Percentiles rank a stretch among this genome's conserved stretches.
Conservation (phyloP, 164 flowering plant genomes). For the Chloranthus sessilifolius region DNA sequence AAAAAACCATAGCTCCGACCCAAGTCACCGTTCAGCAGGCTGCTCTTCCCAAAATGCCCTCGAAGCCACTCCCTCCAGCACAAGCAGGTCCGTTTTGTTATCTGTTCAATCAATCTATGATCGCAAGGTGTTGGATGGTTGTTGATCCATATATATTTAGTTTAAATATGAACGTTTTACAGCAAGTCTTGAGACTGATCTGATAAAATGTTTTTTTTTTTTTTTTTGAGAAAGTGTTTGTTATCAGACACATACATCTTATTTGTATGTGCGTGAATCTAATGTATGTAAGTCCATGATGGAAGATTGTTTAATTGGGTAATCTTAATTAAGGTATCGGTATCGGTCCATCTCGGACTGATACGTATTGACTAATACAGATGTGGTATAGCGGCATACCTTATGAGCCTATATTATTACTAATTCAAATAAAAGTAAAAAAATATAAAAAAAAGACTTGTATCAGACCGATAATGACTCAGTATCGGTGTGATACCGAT, state of each 20-base stretch:
- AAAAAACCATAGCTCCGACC: conserved; percentile 30
- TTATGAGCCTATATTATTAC: no score
- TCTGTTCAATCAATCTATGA: background rate
- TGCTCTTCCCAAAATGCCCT: conserved; percentile 31
- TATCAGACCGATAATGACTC: no score
- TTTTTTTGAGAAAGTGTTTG: background rate
- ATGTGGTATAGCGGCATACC: no score
- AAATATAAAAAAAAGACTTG: no score
- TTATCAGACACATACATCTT: background rate
- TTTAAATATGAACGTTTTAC: background rate
- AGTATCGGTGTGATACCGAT: no score
- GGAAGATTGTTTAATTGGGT: no score
- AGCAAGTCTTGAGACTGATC: background rate
- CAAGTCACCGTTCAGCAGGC: conserved; percentile 17
- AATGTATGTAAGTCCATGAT: no score
- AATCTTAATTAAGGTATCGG: no score
- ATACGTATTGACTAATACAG: no score
- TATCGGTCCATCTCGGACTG: no score
- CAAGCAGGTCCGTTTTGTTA: conserved; percentile 57
- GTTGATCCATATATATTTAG: background rate
- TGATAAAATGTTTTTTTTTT: background rate
- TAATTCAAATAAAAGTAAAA: no score
- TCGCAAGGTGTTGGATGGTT: background rate
- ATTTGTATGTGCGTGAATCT: no score
- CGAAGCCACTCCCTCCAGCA: conserved; percentile 74